Percentiles rank a stretch among this genome's conserved stretches.
These are phyloP conservation scores for Suillus plorans DNA, from an alignment of 768 basidiomycete species.

Conservation along the genomic window DNA sequence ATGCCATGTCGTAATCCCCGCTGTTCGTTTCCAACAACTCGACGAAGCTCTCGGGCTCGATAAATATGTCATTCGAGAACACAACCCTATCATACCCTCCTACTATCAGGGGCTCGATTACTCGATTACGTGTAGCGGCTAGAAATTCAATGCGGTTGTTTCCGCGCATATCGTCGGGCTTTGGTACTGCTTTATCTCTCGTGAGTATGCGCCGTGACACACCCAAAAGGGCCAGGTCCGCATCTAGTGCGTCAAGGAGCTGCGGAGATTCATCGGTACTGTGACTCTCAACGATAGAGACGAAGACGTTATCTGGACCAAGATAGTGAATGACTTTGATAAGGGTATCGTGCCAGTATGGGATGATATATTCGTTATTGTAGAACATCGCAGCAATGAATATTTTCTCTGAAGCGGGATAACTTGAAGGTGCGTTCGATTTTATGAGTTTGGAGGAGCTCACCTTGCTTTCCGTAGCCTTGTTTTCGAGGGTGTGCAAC, in stretches of 20 bases:
- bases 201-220: slow-evolving; percentile 32
- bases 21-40: slow-evolving; percentile 38
- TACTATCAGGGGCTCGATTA: slow-evolving; percentile 38
- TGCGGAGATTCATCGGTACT: slow-evolving; percentile 32
- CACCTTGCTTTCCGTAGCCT: slow-evolving; percentile 11
- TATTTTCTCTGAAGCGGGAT: slow-evolving; percentile 23
- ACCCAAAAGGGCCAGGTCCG: slow-evolving; percentile 19
- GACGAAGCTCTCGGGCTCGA: slow-evolving; percentile 40
- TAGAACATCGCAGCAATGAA: slow-evolving; percentile 43
- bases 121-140: slow-evolving; percentile 40
- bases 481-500: slow-evolving; percentile 6
- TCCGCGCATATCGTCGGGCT: slow-evolving; percentile 14
- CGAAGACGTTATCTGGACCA: slow-evolving; percentile 41
- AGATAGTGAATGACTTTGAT: slow-evolving; percentile 37
- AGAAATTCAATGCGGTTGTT: slow-evolving; percentile 38
- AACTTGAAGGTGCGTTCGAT: neutral
- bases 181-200: slow-evolving; percentile 23
- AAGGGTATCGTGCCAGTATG: slow-evolving; percentile 38
- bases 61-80: slow-evolving; percentile 43
- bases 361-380: slow-evolving; percentile 37
- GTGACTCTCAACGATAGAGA: slow-evolving; percentile 41
- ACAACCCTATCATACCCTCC: slow-evolving; percentile 40
- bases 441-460: neutral
- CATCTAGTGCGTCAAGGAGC: slow-evolving; percentile 28
- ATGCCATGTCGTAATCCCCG: slow-evolving; percentile 44